A percentile compares a stretch with the other conserved stretches of the same genome.
phyloP scores from a whole-genome alignment of 306 rosid species.

The Hylodesmum podocarpum region DNA sequence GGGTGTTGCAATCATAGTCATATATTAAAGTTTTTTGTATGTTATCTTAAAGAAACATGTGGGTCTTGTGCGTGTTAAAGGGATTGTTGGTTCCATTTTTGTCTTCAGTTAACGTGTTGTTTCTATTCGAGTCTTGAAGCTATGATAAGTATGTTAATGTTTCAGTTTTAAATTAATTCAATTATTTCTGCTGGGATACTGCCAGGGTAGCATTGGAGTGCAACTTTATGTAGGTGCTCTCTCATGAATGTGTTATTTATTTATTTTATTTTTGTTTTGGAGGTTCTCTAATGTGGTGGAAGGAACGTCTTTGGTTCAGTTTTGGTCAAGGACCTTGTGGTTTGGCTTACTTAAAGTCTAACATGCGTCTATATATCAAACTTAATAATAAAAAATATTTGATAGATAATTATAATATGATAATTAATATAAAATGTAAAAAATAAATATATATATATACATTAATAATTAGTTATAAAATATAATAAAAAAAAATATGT shows the following conservation, averaged over 20 bases:
- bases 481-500: no score
- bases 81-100: constrained; percentile 18
- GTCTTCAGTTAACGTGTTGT: not conserved
- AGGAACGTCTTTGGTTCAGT: not conserved
- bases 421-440: no score
- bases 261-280: not conserved
- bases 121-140: not conserved
- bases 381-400: no score
- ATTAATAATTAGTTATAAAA: no score
- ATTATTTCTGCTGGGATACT: constrained; percentile 2
- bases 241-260: not conserved
- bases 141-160: not conserved
- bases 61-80: constrained; percentile 11
- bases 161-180: not conserved
- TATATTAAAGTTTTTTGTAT: not conserved
- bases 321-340: constrained; percentile 5
- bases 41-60: constrained; percentile 12
- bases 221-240: not conserved
- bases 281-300: constrained; percentile 19
- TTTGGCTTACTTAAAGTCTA: not conserved
- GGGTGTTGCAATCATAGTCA: not conserved
- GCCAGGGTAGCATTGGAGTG: constrained; percentile 2
- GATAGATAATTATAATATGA: no score
- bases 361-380: not conserved
- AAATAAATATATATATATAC: no score